These are phyloP conservation scores for Truncatella angustata DNA, from an alignment of 2,329 filamentous ascomycete species.

Conservation along the genomic window DNA sequence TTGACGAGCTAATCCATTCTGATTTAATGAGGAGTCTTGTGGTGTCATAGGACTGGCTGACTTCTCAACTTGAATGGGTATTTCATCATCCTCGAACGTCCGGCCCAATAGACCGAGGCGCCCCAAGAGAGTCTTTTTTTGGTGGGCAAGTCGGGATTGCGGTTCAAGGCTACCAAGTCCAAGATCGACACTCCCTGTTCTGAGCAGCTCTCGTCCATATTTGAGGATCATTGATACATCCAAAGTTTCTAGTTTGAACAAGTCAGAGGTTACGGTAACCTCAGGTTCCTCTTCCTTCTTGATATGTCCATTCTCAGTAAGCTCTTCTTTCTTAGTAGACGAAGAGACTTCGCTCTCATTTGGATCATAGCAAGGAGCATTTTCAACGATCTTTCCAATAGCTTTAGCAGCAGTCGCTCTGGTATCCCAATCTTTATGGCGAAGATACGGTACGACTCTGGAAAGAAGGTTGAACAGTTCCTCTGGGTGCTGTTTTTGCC, in stretches of 20 bases:
- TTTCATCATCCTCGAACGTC: conserved; percentile 79
- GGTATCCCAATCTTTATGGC: conserved; percentile 96
- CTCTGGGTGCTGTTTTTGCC: conserved; percentile 96
- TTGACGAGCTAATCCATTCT: conserved; percentile 31
- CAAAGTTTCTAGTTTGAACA: conserved; percentile 71
- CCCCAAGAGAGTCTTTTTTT: conserved; percentile 82
- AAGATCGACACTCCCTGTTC: conserved; percentile 85
- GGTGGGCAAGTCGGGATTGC: conserved; percentile 74
- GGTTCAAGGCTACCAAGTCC: conserved; percentile 79
- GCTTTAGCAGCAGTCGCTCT: conserved; percentile 90
- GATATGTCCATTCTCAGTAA: conserved; percentile 40
- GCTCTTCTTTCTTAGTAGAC: conserved; percentile 42
- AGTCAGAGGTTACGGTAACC: conserved; percentile 46
- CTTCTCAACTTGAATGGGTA: conserved; percentile 62
- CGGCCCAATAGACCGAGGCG: conserved; percentile 83
- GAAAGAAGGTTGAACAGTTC: conserved; percentile 95
- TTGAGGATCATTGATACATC: conserved; percentile 78
- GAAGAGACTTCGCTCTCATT: conserved; percentile 66
- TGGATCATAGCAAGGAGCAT: conserved; percentile 85
- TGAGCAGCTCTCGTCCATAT: conserved; percentile 78
- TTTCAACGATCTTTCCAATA: conserved; percentile 87
- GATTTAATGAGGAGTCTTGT: conserved; percentile 33
- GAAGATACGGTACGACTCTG: conserved; percentile 90
- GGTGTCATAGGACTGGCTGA: conserved; percentile 44
- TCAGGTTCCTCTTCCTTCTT: conserved; percentile 64